Base-by-base conservation (phyloP, 768 basidiomycete species). In the Leccinum incarnatum region DNA sequence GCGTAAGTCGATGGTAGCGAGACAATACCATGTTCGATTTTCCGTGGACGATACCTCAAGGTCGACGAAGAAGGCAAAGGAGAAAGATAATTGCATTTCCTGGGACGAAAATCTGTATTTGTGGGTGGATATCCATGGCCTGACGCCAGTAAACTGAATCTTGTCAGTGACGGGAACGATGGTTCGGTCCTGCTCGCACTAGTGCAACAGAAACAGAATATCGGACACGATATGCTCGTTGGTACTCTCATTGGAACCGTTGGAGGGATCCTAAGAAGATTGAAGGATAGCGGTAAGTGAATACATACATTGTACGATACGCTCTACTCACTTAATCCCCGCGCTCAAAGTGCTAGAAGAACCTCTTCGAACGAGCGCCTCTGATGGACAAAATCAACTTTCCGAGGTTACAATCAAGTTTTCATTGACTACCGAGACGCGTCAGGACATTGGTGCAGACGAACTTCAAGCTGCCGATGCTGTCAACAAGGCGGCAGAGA, bases 81-180 rank as follows among this genome's bases (percentile, higher is more conserved):
- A 67, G 52, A 64, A 40, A 46, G 36, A 53, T 25, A 54, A 54
- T 46, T 2, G 36, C 9, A 45, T 49, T 1, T 55, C 45, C 32
- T 66, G 65, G 65, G 46, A 61, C 29, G 62, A 66, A 9, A 54
- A 7, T 4, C 48, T 66, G 1, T 67, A 57, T 51, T 66, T 66
- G 65, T 66, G 17, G 12, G 65, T 67, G 8, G 10, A 48, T 19
- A 4, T 23, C 27, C 6, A 29, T 52, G 29, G 2, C 27, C 27
- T 51, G 51, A 29, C 8, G 15, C 29, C 4, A 23, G 12, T 6
- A 3, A 30, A 30, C 50, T 65, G 54, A 58, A 49, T 46, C 3
- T 36, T 36, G 3, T n/a, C 37, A 66, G 65, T 17, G 65, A 67
- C 2, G 65, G 58, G 15, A 34, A 54, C 8, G 62, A 66, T 30